Evolutionary conservation across 1,284 basidiomycete species (phyloP).

Genomic region (Clitocybe nebularis): DNA sequence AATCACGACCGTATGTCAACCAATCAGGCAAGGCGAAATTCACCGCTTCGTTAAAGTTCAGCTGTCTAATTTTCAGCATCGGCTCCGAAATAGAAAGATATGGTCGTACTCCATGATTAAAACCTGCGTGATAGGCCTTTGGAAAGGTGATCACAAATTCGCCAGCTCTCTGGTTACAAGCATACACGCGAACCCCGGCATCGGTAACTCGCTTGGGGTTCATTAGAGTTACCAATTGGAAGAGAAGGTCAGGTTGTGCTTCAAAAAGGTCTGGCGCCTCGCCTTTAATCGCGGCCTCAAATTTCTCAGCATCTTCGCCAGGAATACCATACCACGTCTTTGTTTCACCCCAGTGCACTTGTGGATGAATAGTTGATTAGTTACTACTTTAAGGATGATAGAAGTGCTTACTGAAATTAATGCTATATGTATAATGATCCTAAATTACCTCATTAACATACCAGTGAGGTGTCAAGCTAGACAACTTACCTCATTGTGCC

Average conservation of each 20-base stretch:
- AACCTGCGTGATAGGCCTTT: constrained; percentile 97
- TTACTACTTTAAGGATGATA: constrained; percentile 13
- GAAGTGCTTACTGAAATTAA: constrained; percentile 79
- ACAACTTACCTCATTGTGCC: constrained; percentile 90
- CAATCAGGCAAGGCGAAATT: constrained; percentile 98
- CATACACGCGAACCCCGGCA: constrained; percentile 91
- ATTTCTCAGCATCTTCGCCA: constrained; percentile 89
- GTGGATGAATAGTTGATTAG: constrained; percentile 30
- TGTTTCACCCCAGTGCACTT: constrained; percentile 97
- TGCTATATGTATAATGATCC: constrained; percentile 98
- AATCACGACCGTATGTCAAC: constrained; percentile 84
- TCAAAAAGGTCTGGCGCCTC: constrained; percentile 99
- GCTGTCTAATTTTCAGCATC: constrained; percentile 44
- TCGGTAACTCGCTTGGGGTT: constrained; percentile 85
- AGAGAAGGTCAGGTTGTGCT: constrained; percentile 93
- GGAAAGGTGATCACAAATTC: constrained; percentile 99
- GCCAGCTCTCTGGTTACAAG: constrained; percentile 94
- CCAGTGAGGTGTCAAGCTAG: not conserved
- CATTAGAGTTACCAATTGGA: constrained; percentile 98
- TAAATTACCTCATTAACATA: constrained; percentile 23
- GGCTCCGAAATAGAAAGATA: too few species aligned
- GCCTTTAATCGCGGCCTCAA: constrained; percentile 92
- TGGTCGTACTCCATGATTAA: constrained; percentile 87
- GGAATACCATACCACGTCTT: constrained; percentile 99
- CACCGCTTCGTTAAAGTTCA: constrained; percentile 99